Base-by-base conservation (phyloP, 305 asterid species). In the Petunia hybrid region DNA sequence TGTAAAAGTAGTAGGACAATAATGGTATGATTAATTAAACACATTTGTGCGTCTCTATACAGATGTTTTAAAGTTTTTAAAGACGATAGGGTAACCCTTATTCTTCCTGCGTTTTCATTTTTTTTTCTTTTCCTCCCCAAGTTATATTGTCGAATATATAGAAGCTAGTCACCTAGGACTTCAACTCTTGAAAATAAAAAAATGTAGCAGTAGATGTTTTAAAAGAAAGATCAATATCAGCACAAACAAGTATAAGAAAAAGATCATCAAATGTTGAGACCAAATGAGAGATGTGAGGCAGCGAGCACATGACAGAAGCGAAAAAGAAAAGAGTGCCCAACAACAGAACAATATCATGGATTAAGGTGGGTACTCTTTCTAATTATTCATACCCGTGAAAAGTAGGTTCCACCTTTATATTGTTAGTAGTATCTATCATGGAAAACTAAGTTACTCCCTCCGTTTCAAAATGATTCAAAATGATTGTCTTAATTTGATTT, bases 301-400 rank as follows among this genome's bases (percentile, higher is more conserved):
- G 36, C n/a, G 13, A 56, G 61, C 61, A 56, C 61, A 56, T 14
- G 61, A 8, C 48, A 66, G 7, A 84, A 84, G 82, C 83, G 77
- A 74, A 80, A 80, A 82, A 77, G 39, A 53, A 81, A 56, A 78
- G 75, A 67, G 55, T 39, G 76, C 68, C 85, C 61, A 61, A 46
- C 80, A 12, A 69, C 70, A 77, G 67, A 81, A 83, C 82, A 80
- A 84, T 40, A 87, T 87, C 71, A 64, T 80, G 84, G 71, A 39
- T 73, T 41, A 64, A 55, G 84, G 85, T 82, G 84, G 85, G 82
- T 80, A 0, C 31, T 22, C 51, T 13, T 35, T 5, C 63, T 81
- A 88, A 88, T 87, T 84, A 87, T 86, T 85, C 83, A 83, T 83
- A 73, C 75, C 79, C 84, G 81, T 85, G 87, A 87, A 90, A 87